Percentiles rank a stretch among this genome's conserved stretches.
Evolutionary conservation across 1,139 yeast species (phyloP).

Genomic region (Pichia sp.): DNA sequence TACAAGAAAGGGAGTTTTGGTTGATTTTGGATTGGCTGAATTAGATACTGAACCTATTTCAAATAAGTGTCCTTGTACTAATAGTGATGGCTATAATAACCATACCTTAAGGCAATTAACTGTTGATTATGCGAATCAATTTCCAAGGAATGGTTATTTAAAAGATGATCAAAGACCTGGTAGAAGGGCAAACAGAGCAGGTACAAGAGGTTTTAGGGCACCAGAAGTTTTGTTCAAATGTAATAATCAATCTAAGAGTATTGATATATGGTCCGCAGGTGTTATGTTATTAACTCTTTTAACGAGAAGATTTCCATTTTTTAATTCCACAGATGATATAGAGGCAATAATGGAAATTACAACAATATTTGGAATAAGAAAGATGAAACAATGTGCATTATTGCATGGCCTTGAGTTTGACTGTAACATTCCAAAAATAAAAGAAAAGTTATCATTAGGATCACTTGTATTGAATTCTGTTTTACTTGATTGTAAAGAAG

Average conservation of each 20-base stretch:
- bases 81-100: slow-evolving; percentile 25
- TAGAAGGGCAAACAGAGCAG: slow-evolving; percentile 93
- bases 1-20: slow-evolving; percentile 73
- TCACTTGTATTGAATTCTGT: slow-evolving; percentile 36
- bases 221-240: slow-evolving; percentile 91
- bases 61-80: slow-evolving; percentile 26
- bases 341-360: slow-evolving; percentile 87
- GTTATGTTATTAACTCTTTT: slow-evolving; percentile 71
- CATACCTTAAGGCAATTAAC: slow-evolving; percentile 5
- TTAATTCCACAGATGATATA: slow-evolving; percentile 84
- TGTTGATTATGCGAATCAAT: slow-evolving; percentile 11
- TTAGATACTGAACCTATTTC: slow-evolving; percentile 18
- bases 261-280: slow-evolving; percentile 93
- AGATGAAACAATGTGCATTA: slow-evolving; percentile 68
- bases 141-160: slow-evolving; percentile 58
- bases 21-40: slow-evolving; percentile 92
- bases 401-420: slow-evolving; percentile 88
- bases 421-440: slow-evolving; percentile 45
- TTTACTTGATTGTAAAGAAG: slow-evolving; percentile 28
- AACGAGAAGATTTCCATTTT: slow-evolving; percentile 73
- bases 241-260: slow-evolving; percentile 70
- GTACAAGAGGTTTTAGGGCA: slow-evolving; percentile 94
- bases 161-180: slow-evolving; percentile 81
- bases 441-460: slow-evolving; percentile 30
- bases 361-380: slow-evolving; percentile 72